These are phyloP conservation scores for Schizochytrium sp. DNA, from an alignment of 108 stramenopile species.

Conservation along the genomic window DNA sequence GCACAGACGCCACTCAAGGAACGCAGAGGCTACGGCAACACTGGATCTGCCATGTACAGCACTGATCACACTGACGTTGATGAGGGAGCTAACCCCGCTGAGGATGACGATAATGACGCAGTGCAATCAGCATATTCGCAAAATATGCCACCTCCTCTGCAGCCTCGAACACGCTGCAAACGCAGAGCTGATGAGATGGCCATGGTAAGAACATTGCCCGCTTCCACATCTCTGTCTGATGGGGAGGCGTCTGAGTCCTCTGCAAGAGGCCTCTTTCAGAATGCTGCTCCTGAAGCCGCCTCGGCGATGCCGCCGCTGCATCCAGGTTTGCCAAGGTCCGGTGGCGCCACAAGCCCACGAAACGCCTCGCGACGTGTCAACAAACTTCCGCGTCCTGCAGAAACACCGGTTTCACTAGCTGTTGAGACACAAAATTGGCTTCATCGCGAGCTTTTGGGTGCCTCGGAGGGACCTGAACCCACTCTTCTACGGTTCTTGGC, in stretches of 20 bases:
- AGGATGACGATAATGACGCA: background rate
- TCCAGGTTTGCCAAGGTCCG: background rate
- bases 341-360: background rate
- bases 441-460: conserved; percentile 2
- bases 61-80: background rate
- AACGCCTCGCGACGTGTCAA: background rate
- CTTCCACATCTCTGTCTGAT: background rate
- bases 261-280: background rate
- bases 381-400: background rate
- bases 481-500: conserved; percentile 4
- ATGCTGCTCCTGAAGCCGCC: too few species aligned
- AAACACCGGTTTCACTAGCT: conserved; percentile 55
- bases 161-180: background rate
- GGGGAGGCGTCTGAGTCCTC: background rate
- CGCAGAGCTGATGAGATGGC: conserved; percentile 33
- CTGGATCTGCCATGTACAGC: background rate
- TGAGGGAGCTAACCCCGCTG: conserved; percentile 1
- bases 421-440: conserved; percentile 56
- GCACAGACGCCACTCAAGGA: conserved; percentile 42
- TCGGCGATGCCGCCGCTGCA: too few species aligned
- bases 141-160: conserved; percentile 5
- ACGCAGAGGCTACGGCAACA: background rate
- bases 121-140: background rate
- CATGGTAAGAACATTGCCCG: background rate
- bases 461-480: background rate